Base-by-base conservation (phyloP, 2,329 filamentous ascomycete genomes). In the Monilinia polystroma region DNA sequence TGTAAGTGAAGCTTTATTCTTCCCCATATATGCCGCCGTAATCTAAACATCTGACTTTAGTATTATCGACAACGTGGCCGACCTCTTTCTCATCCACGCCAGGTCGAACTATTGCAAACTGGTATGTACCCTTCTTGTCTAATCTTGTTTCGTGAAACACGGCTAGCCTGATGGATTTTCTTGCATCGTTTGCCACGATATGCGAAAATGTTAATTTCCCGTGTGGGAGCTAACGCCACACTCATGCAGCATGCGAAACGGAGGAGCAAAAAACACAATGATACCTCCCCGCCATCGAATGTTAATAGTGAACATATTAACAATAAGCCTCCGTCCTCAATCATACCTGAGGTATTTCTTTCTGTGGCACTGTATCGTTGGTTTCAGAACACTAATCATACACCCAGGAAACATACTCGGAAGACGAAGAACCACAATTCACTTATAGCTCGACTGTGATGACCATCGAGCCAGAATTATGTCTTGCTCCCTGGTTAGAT, bases 51-150 rank as follows among this genome's bases (percentile, higher is more conserved):
- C 32, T 10, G 8, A 35, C 20, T 63, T 7, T 56, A 66, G 65
- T 45, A 66, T 66, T 23, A 56, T 53, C 58, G 26, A 45, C 29
- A 47, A 56, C 35, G 32, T 66, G 41, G 62, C 65, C 35, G 55
- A 66, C 18, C 53, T 66, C 14, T 66, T 66, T 35, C 49, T 43
- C 14, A 66, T 60, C 43, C 64, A 66, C 57, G 64, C 56, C 53
- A 60, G 56, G 38, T 66, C 64, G 23, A 51, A 53, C 47, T 32
- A 66, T 41, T 29, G n/a, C 41, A 62, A 53, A 49, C 12, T 59
- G 49, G 64, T 66, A 35, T 51, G 58, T 55, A 56, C 43, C 41
- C 32, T 35, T 43, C 20, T 54, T 52, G 47, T 45, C 41, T 64
- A 35, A n/a, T n/a, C 12, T 32, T 54, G 23, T 64, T 23, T 45